Evolutionary conservation across 352 stramenopile species (phyloP).

Genomic region (Globisporangium perplexum): DNA sequence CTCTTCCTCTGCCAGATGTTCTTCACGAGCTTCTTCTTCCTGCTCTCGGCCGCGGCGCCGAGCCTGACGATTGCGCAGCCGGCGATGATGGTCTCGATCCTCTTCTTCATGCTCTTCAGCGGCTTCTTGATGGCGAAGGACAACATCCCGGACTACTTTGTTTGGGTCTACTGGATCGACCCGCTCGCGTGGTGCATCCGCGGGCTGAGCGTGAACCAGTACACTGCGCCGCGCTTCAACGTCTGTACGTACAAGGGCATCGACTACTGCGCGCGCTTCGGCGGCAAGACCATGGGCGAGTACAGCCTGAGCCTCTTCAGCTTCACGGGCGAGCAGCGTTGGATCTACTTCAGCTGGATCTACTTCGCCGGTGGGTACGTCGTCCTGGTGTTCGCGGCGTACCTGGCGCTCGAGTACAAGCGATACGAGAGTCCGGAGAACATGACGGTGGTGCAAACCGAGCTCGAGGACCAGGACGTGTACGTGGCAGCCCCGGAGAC

Average conservation of each 20-base stretch:
- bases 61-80: slow-evolving; percentile 54
- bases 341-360: slow-evolving; percentile 54
- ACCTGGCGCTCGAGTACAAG: slow-evolving; percentile 46
- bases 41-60: slow-evolving; percentile 35
- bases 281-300: slow-evolving; percentile 28
- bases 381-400: slow-evolving; percentile 30
- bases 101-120: slow-evolving; percentile 66
- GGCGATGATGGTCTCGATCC: slow-evolving; percentile 48
- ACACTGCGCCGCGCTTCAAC: slow-evolving; percentile 31
- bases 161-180: slow-evolving; percentile 83
- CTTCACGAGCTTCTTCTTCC: slow-evolving; percentile 70
- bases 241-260: slow-evolving; percentile 41
- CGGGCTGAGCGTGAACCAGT: slow-evolving; percentile 61
- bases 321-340: slow-evolving; percentile 36
- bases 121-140: slow-evolving; percentile 56
- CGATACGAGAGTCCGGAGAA: slow-evolving; percentile 43
- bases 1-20: slow-evolving; percentile 64
- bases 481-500: slow-evolving; percentile 8
- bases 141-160: slow-evolving; percentile 56
- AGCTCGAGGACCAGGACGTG: slow-evolving; percentile 17
- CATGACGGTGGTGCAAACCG: slow-evolving; percentile 29
- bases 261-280: slow-evolving; percentile 42
- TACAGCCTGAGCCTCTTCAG: slow-evolving; percentile 45
- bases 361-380: slow-evolving; percentile 46
- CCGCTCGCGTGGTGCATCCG: slow-evolving; percentile 62